A percentile compares a stretch with the other conserved stretches of the same genome.
Evolutionary conservation across 2,329 filamentous ascomycete genomes (phyloP).

Genomic region (Leptographium wingfieldii): DNA sequence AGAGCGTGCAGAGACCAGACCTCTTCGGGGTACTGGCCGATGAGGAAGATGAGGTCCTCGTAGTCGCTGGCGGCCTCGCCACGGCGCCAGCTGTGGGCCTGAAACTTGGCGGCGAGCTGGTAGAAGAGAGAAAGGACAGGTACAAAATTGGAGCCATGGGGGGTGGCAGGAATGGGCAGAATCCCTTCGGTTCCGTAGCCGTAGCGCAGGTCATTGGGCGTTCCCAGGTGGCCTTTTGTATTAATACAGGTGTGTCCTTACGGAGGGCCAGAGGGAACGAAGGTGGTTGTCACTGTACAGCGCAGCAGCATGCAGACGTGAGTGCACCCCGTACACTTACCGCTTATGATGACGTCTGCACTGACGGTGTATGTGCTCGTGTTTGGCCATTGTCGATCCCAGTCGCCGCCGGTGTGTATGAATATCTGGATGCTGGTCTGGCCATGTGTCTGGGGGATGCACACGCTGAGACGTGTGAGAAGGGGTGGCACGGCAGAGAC

Average conservation of each 20-base stretch:
- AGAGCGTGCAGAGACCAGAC: conserved; percentile 1
- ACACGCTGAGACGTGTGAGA: conserved; percentile 4
- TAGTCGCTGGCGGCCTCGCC: conserved; percentile 5
- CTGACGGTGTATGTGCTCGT: conserved; percentile 4
- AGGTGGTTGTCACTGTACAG: neutral
- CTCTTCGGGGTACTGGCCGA: conserved; percentile 1
- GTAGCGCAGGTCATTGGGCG: conserved; percentile 5
- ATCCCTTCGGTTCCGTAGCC: conserved; percentile 7
- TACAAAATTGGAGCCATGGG: conserved; percentile 2
- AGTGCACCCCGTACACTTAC: neutral
- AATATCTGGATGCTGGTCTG: conserved; percentile 9
- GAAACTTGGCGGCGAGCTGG: conserved; percentile 9
- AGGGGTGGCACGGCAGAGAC: neutral
- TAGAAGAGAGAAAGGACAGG: conserved; percentile 7
- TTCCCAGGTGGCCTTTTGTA: conserved; percentile 6
- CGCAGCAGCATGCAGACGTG: neutral
- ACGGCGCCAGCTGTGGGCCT: conserved; percentile 6
- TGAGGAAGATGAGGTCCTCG: conserved; percentile 8
- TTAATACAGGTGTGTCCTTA: neutral
- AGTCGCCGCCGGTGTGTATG: conserved; percentile 8
- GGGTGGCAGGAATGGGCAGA: conserved; percentile 2
- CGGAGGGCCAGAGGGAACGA: neutral
- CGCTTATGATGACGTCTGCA: conserved; percentile 8
- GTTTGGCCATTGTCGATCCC: conserved; percentile 3
- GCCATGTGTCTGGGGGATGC: conserved; percentile 8